Base-by-base conservation (phyloP, 345 rosid genomes). In the Salix brachista region DNA sequence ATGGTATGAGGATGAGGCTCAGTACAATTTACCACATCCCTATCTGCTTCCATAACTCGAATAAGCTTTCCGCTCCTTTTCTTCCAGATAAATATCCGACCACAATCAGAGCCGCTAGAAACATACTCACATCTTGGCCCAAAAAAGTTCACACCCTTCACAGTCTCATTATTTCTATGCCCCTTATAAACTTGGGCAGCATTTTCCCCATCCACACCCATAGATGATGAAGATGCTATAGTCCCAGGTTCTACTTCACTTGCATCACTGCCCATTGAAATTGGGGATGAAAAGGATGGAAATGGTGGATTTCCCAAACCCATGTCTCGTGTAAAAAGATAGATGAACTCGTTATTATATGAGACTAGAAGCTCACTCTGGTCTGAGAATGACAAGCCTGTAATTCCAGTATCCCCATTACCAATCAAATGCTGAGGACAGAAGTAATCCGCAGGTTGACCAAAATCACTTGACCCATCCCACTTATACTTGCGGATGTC, bases 71-170 rank as follows among this genome's bases (percentile, higher is more conserved):
- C 97, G 19, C 84, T 86, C 77, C 86, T 91, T 77, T 90, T 96
- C 89, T 82, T 91, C 99, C 99, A 96, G 39, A 93, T 89, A 83
- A 96, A 96, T 74, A 93, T 88, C 69, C 92, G 86, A 36, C 99
- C 99, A 84, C 99, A 96, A 80, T 96, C 98, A 44, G 99, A 96
- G 21, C 99, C 99, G 30, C 98, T 96, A 77, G 87, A 89, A 82
- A 96, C 99, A 83, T 91, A 96, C 74, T 96, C 97, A 48, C 89
- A 90, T 78, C 82, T 72, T 12, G 99, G 98, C 78, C 99, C 99
- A 70, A 87, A 91, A 77, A 93, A 96, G 78, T 79, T 90, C 58
- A 93, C 98, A 67, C 94, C 97, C 72, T 96, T 96, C 56, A 96
- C 94, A 0, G 99, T 92, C 83, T 84, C 88, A 75, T 61, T 19